Conservation (phyloP, 257 asterid genomes). For the Fraxinus americana region DNA sequence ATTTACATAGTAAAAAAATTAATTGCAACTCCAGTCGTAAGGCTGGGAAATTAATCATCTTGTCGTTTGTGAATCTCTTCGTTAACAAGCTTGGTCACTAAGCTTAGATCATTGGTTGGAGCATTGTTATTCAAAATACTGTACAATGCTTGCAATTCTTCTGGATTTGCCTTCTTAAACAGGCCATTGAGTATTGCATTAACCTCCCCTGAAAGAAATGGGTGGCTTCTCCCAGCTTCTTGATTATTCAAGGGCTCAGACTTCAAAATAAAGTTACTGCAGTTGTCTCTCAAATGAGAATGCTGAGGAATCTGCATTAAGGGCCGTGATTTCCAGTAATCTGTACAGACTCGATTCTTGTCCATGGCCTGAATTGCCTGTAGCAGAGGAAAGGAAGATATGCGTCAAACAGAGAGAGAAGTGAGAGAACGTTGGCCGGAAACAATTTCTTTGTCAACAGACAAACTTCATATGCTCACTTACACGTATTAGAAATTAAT, state of each 20-base stretch:
- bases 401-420: constrained; percentile 19
- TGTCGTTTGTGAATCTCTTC: constrained; percentile 62
- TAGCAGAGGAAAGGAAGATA: neutral
- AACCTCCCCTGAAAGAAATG: constrained; percentile 19
- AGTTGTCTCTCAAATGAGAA: constrained; percentile 30
- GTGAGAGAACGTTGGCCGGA: neutral
- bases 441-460: neutral
- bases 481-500: neutral
- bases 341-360: constrained; percentile 52
- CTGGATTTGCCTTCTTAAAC: constrained; percentile 67
- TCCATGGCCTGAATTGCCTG: constrained; percentile 94
- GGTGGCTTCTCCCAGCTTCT: constrained; percentile 28
- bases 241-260: constrained; percentile 46
- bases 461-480: neutral
- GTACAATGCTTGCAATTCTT: constrained; percentile 70
- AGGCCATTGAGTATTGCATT: constrained; percentile 55
- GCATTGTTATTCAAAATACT: constrained; percentile 44
- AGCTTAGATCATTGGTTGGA: constrained; percentile 45
- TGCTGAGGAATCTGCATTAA: constrained; percentile 73
- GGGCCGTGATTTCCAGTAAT: constrained; percentile 90
- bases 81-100: constrained; percentile 55
- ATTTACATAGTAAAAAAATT: constrained; percentile 43
- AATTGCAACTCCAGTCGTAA: constrained; percentile 20
- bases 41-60: constrained; percentile 31
- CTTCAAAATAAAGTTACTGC: constrained; percentile 35